Conservation (phyloP, 2,329 filamentous ascomycete genomes). For the Penicillium sp. region DNA sequence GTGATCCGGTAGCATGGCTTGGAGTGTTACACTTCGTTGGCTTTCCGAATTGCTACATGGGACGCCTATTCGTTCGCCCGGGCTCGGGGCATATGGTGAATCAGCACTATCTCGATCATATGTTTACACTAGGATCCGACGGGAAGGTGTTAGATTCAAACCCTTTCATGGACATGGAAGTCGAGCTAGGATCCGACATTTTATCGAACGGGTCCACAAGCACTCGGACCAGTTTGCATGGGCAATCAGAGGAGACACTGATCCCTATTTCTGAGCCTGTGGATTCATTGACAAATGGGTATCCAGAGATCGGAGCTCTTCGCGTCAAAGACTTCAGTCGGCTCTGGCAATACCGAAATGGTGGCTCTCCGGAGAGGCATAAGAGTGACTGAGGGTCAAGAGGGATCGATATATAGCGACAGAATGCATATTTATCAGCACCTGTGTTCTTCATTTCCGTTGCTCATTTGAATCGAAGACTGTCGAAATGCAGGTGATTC, state of each 20-base stretch:
- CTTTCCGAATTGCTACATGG: conserved; percentile 46
- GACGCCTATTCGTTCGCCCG: conserved; percentile 44
- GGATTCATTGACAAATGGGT: not conserved
- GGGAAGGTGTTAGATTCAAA: conserved; percentile 27
- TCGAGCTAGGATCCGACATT: conserved; percentile 12
- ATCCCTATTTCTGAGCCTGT: conserved; percentile 4
- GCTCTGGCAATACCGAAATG: conserved; percentile 40
- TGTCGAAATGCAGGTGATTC: too few species aligned
- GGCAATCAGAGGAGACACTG: conserved; percentile 11
- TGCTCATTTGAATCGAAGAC: too few species aligned
- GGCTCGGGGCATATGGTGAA: conserved; percentile 41
- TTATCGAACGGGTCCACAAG: not conserved
- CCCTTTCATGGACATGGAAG: conserved; percentile 33
- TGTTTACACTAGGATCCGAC: conserved; percentile 37
- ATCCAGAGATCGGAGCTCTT: conserved; percentile 1
- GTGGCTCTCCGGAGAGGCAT: conserved; percentile 18
- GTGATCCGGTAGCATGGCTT: conserved; percentile 68
- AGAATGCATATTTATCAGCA: too few species aligned
- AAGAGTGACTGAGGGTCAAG: conserved; percentile 5
- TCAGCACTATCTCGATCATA: conserved; percentile 42
- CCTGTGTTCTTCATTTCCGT: too few species aligned
- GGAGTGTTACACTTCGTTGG: conserved; percentile 64
- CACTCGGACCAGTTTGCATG: conserved; percentile 1
- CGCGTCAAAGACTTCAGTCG: conserved; percentile 37
- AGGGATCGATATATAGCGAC: too few species aligned